A percentile compares a stretch with the other conserved stretches of the same genome.
phyloP scores from a whole-genome alignment of 306 rosid genomes.

The Neltuma alba region DNA sequence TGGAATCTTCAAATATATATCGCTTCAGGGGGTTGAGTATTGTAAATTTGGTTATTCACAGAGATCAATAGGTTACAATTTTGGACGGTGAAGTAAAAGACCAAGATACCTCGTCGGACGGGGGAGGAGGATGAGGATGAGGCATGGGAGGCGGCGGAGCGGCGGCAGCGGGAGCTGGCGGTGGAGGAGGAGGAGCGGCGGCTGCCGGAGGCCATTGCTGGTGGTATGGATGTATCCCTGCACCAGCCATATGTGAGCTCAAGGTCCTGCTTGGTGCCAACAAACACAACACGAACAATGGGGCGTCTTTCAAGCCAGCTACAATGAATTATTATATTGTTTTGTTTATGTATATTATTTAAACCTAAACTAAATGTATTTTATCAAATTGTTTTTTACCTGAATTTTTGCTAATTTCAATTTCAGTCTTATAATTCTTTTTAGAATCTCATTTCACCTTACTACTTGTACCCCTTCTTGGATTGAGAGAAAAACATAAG shows the following conservation, averaged over 20 bases:
- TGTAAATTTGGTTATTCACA: neutral
- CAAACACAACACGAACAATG: neutral
- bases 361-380: too few relatives aligned
- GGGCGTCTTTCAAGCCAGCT: neutral
- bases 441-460: too few relatives aligned
- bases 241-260: conserved; percentile 67
- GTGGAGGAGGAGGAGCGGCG: conserved; percentile 67
- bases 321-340: too few relatives aligned
- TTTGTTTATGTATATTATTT: too few relatives aligned
- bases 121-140: conserved; percentile 55
- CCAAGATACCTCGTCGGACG: conserved; percentile 64
- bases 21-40: neutral
- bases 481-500: too few relatives aligned
- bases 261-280: neutral
- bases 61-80: neutral
- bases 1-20: neutral
- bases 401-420: too few relatives aligned
- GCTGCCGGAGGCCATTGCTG: conserved; percentile 87
- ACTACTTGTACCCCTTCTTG: too few relatives aligned
- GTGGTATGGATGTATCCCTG: conserved; percentile 93
- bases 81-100: neutral
- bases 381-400: too few relatives aligned
- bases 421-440: too few relatives aligned
- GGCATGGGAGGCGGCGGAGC: conserved; percentile 24
- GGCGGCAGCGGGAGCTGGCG: conserved; percentile 35